Evolutionary conservation across 352 stramenopile species (phyloP), one percentile per base, ranked within the genome.

Genomic region (Globisporangium ultimum): DNA sequence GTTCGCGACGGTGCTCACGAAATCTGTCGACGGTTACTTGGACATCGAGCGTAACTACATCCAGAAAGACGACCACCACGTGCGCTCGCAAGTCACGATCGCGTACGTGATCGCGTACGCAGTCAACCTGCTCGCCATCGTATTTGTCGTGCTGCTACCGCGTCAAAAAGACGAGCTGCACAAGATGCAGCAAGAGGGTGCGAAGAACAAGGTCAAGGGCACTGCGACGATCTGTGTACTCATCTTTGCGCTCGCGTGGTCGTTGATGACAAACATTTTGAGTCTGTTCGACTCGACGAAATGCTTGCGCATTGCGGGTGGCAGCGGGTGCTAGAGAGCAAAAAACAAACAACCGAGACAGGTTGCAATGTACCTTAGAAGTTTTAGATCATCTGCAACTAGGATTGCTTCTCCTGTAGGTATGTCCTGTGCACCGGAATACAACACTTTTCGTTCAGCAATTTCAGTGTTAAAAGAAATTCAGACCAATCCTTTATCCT

Each of bases 211-310:
- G 43, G 14, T 70, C 7, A 14, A 74, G n/a, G 76, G 72, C 12
- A 68, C 46, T 0, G 28, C 77, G 7, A 82, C 74, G 10, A 40
- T 72, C 28, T 64, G 55, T 41, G 73, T 78, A 36, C 53, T 85
- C 1, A 59, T 53, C 0, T 84, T 88, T n/a, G 71, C 72, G 42
- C 68, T 86, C 58, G 49, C 53, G 28, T 88, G 76, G 75, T 78
- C 74, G 41, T 49, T 88, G 54, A 85, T 80, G 70, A 87, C 74
- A 10, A 88, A 88, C 55, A 58, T 84, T 40, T 32, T 90, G 20
- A 75, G 69, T 50, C 57, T 88, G 1, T 86, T 58, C 42, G 60
- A 72, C 21, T 77, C 68, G n/a, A 91, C 80, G 0, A 68, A 61
- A 10, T 87, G 76, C 41, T 48, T 84, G 18, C 68, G 72, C 11